Base-by-base conservation (phyloP, 2,329 filamentous ascomycete genomes). In the Microsporum ferrugineum region DNA sequence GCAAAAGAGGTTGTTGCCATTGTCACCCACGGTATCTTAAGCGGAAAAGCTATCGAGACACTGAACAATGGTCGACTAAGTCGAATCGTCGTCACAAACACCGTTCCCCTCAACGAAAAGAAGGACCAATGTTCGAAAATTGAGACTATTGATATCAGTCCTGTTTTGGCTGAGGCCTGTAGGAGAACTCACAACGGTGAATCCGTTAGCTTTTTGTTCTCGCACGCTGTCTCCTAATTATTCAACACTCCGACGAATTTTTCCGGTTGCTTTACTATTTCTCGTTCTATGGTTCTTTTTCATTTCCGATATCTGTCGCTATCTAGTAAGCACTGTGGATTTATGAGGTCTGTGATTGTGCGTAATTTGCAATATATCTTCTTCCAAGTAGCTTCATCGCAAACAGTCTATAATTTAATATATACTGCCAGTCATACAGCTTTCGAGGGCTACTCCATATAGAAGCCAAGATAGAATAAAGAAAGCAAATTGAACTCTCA, bases 11-110 rank as follows among this genome's bases (percentile, higher is more conserved):
- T 95, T 41, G 89, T 95, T 65, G 94, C 94, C 29, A 95, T 97
- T 66, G 94, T 97, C 62, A 96, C 92, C 0, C 92, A 96, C 71
- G 91, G 91, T 39, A 95, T 96, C 62, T 78, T 97, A 58, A 91
- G 87, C 65, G 91, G 91, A 58, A 89, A 88, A 66, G 91, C 91
- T 49, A 92, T 95, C 62, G 87, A 95, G 68, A 91, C 86, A 69
- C 74, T 95, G 69, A 95, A 95, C 75, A 82, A 82, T 66, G 90
- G 88, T 69, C 82, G 84, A 71, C 77, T 95, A 66, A 85, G 83
- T 67, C 85, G 87, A 68, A 78, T 96, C 41, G 90, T 96, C 12
- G 90, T 95, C 39, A 96, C 91, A 57, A 96, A 96, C 76, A 96
- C 88, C 1, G 88, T 92, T 10, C 88, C 88, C 3, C 82, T 90